Conservation (phyloP, 2,329 filamentous ascomycete genomes). For the Neofusicoccum cordaticola region DNA sequence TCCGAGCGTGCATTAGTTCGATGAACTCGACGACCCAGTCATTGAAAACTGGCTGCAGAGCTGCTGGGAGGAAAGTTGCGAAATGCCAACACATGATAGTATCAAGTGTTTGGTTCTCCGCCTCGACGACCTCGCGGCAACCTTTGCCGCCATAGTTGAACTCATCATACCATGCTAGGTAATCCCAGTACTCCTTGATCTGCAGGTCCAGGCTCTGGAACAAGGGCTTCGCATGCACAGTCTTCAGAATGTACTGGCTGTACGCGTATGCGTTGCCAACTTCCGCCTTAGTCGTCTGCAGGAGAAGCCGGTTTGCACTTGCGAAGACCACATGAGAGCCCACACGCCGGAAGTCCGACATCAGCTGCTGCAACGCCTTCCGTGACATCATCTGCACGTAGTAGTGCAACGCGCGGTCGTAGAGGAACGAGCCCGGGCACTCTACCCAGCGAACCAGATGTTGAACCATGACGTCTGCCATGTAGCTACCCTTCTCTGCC, state of each 20-base stretch:
- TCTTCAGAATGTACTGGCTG: slow-evolving; percentile 95
- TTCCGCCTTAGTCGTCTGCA: slow-evolving; percentile 95
- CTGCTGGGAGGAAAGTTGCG: slow-evolving; percentile 76
- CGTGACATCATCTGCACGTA: slow-evolving; percentile 99
- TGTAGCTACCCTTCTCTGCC: slow-evolving; percentile 81
- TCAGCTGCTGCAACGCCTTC: slow-evolving; percentile 94
- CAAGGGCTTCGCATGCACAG: slow-evolving; percentile 88
- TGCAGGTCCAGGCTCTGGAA: slow-evolving; percentile 98
- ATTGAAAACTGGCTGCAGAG: slow-evolving; percentile 80
- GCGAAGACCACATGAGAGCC: slow-evolving; percentile 96
- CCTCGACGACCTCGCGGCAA: slow-evolving; percentile 73
- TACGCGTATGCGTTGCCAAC: slow-evolving; percentile 97
- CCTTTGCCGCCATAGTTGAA: slow-evolving; percentile 98
- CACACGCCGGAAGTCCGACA: slow-evolving; percentile 93
- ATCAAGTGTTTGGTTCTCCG: slow-evolving; percentile 76
- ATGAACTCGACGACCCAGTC: slow-evolving; percentile 96
- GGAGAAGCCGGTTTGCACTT: slow-evolving; percentile 78
- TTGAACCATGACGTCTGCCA: slow-evolving; percentile 97
- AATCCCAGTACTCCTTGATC: slow-evolving; percentile 99
- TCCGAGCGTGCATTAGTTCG: slow-evolving; percentile 85
- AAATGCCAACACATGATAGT: slow-evolving; percentile 99
- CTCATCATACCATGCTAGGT: slow-evolving; percentile 97
- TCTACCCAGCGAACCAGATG: slow-evolving; percentile 98
- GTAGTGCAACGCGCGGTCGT: slow-evolving; percentile 90
- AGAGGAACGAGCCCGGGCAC: slow-evolving; percentile 87